Evolutionary conservation across 352 stramenopile genomes (phyloP), one percentile per base, ranked within the genome.

Genomic region (Pythium grandisporangium): DNA sequence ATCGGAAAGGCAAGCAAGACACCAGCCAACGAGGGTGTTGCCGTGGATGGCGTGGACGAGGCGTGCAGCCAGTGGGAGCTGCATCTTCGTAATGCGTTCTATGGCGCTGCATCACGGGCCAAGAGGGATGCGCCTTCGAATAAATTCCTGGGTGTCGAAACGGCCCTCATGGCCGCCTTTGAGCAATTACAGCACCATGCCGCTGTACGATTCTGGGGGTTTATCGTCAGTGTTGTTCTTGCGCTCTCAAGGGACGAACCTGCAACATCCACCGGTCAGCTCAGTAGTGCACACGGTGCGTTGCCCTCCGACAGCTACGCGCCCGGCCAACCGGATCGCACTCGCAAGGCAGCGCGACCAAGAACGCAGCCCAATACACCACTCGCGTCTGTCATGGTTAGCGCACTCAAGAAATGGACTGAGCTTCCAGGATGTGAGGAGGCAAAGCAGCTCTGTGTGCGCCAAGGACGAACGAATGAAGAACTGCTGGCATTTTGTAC

Each of bases 141-240:
- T 63, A 84, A 71, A 48, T 82, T 82, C 45, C 42, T 73, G 11
- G 55, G 66, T 24, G 40, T 82, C 22, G 68, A 84, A 37, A 46
- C 42, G 8, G 46, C 49, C 10, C 34, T 84, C 14, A 37, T 51
- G 1, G 41, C 57, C 2, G 51, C 50, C 2, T 64, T 77, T 16
- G 27, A 47, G 5, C 27, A 5, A 5, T 37, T 67, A n/a, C 34
- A 16, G 22, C 26, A 23, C 14, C 29, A 17, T 5, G 10, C 29
- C 4, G 32, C 41, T 8, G 16, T 20, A 7, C 4, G 22, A 5
- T 63, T 84, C 25, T 77, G 63, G 63, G 11, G 26, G 8, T 77
- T 81, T 39, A 37, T 48, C n/a, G 61, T 76, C 23, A 40, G 36
- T 8, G 30, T 79, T 1, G 30, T 84, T 12, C 45, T 84, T 25